Evolutionary conservation across 176 grass and related monocot genomes (phyloP).

Genomic region (Eleusine coracana): DNA sequence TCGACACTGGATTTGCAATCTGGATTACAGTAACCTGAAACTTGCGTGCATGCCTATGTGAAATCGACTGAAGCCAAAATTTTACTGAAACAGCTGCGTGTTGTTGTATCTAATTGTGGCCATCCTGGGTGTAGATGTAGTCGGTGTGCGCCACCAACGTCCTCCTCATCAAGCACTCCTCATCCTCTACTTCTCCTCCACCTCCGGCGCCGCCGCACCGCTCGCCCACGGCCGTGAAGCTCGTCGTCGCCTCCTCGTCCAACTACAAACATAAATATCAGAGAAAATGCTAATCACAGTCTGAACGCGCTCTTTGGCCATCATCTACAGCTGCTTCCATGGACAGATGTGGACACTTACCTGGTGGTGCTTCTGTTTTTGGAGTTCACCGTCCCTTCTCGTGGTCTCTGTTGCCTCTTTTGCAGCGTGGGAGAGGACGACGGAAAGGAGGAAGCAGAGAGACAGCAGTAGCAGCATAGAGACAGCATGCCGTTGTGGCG

Average conservation of each 20-base stretch:
- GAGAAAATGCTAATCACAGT: not conserved
- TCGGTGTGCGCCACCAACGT: constrained; percentile 61
- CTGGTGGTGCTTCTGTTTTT: not conserved
- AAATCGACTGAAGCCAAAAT: not conserved
- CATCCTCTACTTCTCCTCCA: not conserved
- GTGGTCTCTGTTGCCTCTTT: not conserved
- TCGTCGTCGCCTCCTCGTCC: constrained; percentile 14
- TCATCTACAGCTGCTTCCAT: not conserved
- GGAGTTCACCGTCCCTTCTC: not conserved
- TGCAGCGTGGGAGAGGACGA: not conserved
- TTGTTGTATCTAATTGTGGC: constrained; percentile 23
- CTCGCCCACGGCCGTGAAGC: constrained; percentile 12
- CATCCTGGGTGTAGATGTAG: constrained; percentile 69
- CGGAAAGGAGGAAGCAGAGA: constrained; percentile 4
- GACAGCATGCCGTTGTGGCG: not conserved
- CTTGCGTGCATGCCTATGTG: not conserved
- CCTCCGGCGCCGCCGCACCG: constrained; percentile 19
- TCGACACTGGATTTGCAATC: not conserved
- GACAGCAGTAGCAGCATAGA: not conserved
- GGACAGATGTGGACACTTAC: not conserved
- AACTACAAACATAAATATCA: not conserved
- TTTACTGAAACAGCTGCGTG: not conserved
- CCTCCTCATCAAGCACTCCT: constrained; percentile 61
- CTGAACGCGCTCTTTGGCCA: not conserved
- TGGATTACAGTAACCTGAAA: not conserved